A percentile compares a stretch with the other conserved stretches of the same genome.
phyloP scores from a whole-genome alignment of 1,284 basidiomycete genomes.

The Wallemia mellicola region DNA sequence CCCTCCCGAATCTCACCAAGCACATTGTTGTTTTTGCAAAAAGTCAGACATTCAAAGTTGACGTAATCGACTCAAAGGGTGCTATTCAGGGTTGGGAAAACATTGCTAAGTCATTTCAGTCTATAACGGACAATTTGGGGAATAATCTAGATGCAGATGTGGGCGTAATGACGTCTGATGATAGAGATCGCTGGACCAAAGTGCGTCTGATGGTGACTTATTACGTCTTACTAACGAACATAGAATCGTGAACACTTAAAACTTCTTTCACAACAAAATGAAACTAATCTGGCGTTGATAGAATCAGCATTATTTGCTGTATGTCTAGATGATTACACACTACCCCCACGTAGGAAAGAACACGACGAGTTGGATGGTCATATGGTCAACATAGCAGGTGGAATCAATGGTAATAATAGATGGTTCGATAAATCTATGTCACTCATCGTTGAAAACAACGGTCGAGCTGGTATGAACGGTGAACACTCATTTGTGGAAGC shows the following conservation, averaged over 20 bases:
- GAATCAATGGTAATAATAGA: slow-evolving; percentile 42
- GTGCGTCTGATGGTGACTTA: slow-evolving; percentile 19
- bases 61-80: slow-evolving; percentile 26
- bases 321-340: slow-evolving; percentile 27
- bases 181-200: slow-evolving; percentile 53
- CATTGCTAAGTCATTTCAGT: slow-evolving; percentile 35
- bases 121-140: slow-evolving; percentile 21
- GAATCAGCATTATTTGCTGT: slow-evolving; percentile 48
- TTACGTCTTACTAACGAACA: slow-evolving; percentile 7
- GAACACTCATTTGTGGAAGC: slow-evolving; percentile 86
- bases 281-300: slow-evolving; percentile 27
- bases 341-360: slow-evolving; percentile 19
- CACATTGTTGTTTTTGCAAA: slow-evolving; percentile 42
- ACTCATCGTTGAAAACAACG: slow-evolving; percentile 55
- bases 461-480: slow-evolving; percentile 58
- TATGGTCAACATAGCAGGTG: slow-evolving; percentile 38
- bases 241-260: slow-evolving; percentile 45
- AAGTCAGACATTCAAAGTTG: slow-evolving; percentile 54
- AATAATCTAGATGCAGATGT: slow-evolving; percentile 24
- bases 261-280: slow-evolving; percentile 34
- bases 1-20: slow-evolving; percentile 21
- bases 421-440: slow-evolving; percentile 80
- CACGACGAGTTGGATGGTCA: slow-evolving; percentile 37
- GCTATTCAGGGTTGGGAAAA: slow-evolving; percentile 18
- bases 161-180: slow-evolving; percentile 45